These are phyloP conservation scores for Acacia melanoxylon DNA, from an alignment of 306 rosid species.

Conservation along the genomic window DNA sequence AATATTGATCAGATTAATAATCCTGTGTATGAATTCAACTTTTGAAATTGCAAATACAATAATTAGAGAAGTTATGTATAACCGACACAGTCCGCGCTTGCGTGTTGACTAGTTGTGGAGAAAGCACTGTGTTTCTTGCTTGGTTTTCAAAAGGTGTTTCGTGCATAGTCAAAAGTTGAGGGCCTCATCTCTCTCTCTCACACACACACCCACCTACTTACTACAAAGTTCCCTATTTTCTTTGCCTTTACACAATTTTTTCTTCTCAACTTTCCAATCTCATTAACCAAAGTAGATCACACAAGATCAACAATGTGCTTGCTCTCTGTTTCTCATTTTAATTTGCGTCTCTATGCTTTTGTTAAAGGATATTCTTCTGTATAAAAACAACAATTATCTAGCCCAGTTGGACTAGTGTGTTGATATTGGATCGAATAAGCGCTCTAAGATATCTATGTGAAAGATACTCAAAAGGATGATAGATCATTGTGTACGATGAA, in stretches of 20 bases:
- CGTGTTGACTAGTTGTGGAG: conserved; percentile 50
- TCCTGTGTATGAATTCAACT: background rate
- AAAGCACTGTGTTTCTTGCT: conserved; percentile 11
- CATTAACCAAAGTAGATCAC: conserved; percentile 3
- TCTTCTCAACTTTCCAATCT: background rate
- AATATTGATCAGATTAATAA: background rate
- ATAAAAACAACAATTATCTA: too few relatives aligned
- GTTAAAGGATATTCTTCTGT: background rate
- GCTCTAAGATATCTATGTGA: too few relatives aligned
- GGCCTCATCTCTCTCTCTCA: conserved; percentile 35
- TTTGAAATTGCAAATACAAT: background rate
- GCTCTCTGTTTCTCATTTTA: background rate
- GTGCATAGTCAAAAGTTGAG: conserved; percentile 55
- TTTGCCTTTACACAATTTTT: conserved; percentile 8
- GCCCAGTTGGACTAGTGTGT: too few relatives aligned
- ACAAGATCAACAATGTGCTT: background rate
- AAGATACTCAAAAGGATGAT: too few relatives aligned
- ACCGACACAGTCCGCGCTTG: conserved; percentile 50
- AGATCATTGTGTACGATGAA: too few relatives aligned
- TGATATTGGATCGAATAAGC: too few relatives aligned
- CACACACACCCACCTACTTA: background rate
- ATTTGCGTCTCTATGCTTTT: background rate
- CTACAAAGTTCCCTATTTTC: conserved; percentile 31
- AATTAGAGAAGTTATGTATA: background rate
- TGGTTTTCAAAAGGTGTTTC: conserved; percentile 34